A percentile compares a stretch with the other conserved stretches of the same genome.
Conservation (phyloP, 2,329 filamentous ascomycete genomes). For the Fusarium sororula region DNA sequence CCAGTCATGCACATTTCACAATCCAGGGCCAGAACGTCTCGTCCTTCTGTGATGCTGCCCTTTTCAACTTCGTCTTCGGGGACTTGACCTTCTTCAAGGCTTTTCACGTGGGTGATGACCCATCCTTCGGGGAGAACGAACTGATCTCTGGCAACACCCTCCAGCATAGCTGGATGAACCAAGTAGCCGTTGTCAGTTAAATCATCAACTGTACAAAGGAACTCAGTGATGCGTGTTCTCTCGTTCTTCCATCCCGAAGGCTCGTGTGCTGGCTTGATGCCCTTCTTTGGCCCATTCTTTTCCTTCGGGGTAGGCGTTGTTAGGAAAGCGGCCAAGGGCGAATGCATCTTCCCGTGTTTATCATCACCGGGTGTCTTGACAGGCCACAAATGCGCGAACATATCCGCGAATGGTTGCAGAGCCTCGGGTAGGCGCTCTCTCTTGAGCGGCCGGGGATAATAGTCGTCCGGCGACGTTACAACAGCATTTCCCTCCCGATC, state of each 20-base stretch:
- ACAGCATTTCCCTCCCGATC: slow-evolving; percentile 44
- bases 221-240: slow-evolving; percentile 83
- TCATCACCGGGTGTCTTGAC: slow-evolving; percentile 88
- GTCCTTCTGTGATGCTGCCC: slow-evolving; percentile 85
- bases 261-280: slow-evolving; percentile 69
- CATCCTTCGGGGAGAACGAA: slow-evolving; percentile 74
- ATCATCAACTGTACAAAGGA: slow-evolving; percentile 76
- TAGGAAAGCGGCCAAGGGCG: slow-evolving; percentile 85
- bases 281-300: slow-evolving; percentile 64
- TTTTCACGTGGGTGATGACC: slow-evolving; percentile 79
- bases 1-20: slow-evolving; percentile 98
- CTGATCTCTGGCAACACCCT: slow-evolving; percentile 63
- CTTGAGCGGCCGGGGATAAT: slow-evolving; percentile 64
- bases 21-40: slow-evolving; percentile 83
- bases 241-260: slow-evolving; percentile 75
- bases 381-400: slow-evolving; percentile 91
- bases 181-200: slow-evolving; percentile 85
- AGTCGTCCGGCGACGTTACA: slow-evolving; percentile 64
- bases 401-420: slow-evolving; percentile 75
- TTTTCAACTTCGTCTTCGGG: slow-evolving; percentile 77
- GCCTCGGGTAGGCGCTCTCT: slow-evolving; percentile 61
- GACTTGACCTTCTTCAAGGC: slow-evolving; percentile 71
- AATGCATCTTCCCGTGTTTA: slow-evolving; percentile 81
- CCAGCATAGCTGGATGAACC: slow-evolving; percentile 80
- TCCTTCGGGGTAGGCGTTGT: slow-evolving; percentile 77